phyloP scores from a whole-genome alignment of 768 basidiomycete species.

The Ramaria sp. region DNA sequence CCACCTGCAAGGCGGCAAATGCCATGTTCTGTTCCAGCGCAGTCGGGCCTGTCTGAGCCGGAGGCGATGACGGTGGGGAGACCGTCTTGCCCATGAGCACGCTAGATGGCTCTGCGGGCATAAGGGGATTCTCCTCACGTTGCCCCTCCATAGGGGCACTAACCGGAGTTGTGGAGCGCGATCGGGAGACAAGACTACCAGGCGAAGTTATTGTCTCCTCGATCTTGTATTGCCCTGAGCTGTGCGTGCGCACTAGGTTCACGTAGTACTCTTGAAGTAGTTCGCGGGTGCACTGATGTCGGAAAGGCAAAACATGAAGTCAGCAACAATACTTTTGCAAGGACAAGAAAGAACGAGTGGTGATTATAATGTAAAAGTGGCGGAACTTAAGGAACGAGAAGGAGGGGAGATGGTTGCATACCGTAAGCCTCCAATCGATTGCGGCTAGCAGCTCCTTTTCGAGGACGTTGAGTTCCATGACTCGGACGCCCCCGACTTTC shows the following conservation, averaged over 20 bases:
- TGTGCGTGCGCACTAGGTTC: conserved; percentile 84
- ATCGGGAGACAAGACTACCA: conserved; percentile 16
- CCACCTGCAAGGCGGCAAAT: conserved; percentile 56
- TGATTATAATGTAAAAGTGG: too few species aligned
- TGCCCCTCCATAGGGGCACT: conserved; percentile 18
- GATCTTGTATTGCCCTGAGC: conserved; percentile 37
- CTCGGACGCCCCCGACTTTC: conserved; percentile 89
- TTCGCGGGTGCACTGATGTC: conserved; percentile 73
- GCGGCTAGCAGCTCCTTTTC: conserved; percentile 88
- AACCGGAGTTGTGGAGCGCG: conserved; percentile 16
- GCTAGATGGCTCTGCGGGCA: conserved; percentile 21
- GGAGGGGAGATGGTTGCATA: conserved; percentile 21
- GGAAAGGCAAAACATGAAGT: conserved; percentile 10
- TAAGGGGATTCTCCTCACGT: conserved; percentile 10
- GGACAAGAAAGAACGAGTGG: conserved; percentile 10
- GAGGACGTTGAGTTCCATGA: conserved; percentile 84
- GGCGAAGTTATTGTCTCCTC: conserved; percentile 42
- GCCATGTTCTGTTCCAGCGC: conserved; percentile 73
- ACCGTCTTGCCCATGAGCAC: conserved; percentile 28
- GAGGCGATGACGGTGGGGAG: conserved; percentile 22
- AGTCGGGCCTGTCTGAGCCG: conserved; percentile 47
- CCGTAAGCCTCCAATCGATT: conserved; percentile 92
- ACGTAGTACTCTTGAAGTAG: conserved; percentile 89
- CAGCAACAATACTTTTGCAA: neutral
- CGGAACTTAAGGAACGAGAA: too few species aligned